Evolutionary conservation across 257 asterid genomes (phyloP).

Genomic region (Plectranthus barbatus): DNA sequence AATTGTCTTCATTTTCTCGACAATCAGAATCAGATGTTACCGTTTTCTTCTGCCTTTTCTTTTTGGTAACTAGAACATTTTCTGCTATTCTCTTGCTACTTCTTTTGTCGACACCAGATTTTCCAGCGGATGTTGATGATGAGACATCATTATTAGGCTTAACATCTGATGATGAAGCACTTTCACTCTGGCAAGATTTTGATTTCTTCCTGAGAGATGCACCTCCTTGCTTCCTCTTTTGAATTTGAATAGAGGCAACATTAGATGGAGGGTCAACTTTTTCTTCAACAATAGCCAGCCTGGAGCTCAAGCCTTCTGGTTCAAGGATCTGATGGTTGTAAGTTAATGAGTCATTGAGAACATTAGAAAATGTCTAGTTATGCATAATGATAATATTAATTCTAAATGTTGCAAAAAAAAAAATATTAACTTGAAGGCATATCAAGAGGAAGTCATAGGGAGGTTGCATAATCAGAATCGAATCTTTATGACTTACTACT

Average conservation of each 20-base stretch:
- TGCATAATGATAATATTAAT: background rate
- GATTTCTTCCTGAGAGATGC: slow-evolving; percentile 38
- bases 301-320: slow-evolving; percentile 36
- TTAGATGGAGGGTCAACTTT: slow-evolving; percentile 36
- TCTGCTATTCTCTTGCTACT: slow-evolving; percentile 91
- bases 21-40: slow-evolving; percentile 49
- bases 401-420: slow-evolving; percentile 4
- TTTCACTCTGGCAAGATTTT: slow-evolving; percentile 58
- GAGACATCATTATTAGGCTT: slow-evolving; percentile 39
- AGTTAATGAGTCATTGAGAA: slow-evolving; percentile 15
- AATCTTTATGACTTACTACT: slow-evolving; percentile 4
- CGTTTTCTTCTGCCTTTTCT: slow-evolving; percentile 56
- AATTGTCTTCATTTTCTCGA: slow-evolving; percentile 37
- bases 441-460: background rate
- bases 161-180: slow-evolving; percentile 68
- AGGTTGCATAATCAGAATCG: background rate
- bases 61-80: slow-evolving; percentile 53
- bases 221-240: slow-evolving; percentile 47
- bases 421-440: background rate
- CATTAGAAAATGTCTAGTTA: slow-evolving; percentile 3
- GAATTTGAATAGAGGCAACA: slow-evolving; percentile 28
- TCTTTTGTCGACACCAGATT: slow-evolving; percentile 48
- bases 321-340: slow-evolving; percentile 35
- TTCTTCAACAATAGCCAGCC: slow-evolving; percentile 34
- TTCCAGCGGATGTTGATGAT: slow-evolving; percentile 38